Base-by-base conservation (phyloP, 2,329 filamentous ascomycete species). In the Aspergillus aculeatus region DNA sequence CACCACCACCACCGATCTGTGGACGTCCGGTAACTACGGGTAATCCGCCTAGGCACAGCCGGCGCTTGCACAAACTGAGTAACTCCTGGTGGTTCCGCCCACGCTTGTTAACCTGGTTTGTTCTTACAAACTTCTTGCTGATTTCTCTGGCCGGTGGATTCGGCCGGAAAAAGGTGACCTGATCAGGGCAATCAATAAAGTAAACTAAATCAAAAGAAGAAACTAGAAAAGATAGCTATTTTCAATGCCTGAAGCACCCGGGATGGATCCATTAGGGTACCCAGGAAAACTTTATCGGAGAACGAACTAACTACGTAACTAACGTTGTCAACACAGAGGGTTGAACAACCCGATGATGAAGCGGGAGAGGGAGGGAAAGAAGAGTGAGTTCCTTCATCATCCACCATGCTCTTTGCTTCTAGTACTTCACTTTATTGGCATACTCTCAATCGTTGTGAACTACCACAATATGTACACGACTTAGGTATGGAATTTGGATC, bases 11-110 rank as follows among this genome's bases (percentile, higher is more conserved):
- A 44, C 51, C 32, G 51, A 53, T 53, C 51, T 35, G 51, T 53
- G 51, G 51, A 41, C 51, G 35, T 53, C 51, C 51, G 51, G 51
- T 53, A 53, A 53, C 51, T 53, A 53, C 51, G 51, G 51, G 51
- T 53, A 53, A 44, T 53, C 51, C 51, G 51, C 26, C 51, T 53
- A 53, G 51, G 51, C 32, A 53, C 51, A 53, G 51, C 51, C 51
- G 51, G 51, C 51, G 51, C 51, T 53, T 53, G 21, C 23, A 53
- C 51, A 5, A 53, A 44, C 29, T n/a, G 4, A 53, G 51, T 19
- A 53, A 53, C 21, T 38, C 21, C 38, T 26, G 23, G 51, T 38
- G 38, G 21, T 53, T 24, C 51, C 41, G 51, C 51, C 32, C 11
- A 35, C 32, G 23, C 35, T 53, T 23, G 51, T 16, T 38, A 32